Evolutionary conservation across 108 stramenopile species (phyloP), one percentile per base, ranked within the genome.

Genomic region (Schizochytrium sp.): DNA sequence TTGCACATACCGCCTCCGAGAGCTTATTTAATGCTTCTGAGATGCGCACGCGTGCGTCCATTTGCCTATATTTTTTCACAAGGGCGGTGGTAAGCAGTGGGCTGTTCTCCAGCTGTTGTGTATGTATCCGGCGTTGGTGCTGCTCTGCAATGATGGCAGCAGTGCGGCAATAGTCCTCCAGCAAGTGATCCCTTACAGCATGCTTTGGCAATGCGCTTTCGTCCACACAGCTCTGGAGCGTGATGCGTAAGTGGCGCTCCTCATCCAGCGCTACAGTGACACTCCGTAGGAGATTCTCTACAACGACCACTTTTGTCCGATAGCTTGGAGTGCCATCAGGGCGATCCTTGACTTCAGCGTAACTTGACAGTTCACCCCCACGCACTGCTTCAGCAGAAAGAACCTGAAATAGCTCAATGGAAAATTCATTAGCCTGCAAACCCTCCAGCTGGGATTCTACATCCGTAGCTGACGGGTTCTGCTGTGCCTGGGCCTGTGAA

Each of bases 391-490:
- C 76, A 47, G 55, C 76, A 17, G 76, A 83, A 38, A 83, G 53
- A 38, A 83, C 76, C 76, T 83, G 76, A 28, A 83, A 83, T 13
- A 83, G 28, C 53, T 83, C 76, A 53, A 83, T 55, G 76, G 50
- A 83, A 55, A 83, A 83, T 28, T 83, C 76, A 2, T 55, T 83
- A 0, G 47, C 53, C 55, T 83, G 76, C 45, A 83, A 53, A 10
- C 53, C 50, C 76, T 83, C 76, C n/a, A 83, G 53, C 3, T 55
- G 47, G 45, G 47, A n/a, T 10, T 55, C 53, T 13, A 83, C 76
- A 47, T 83, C n/a, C 19, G 19, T n/a, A 60, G 59, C 59, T 19
- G 17, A n/a, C 59, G 59, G 59, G 19, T n/a, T 60, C 19, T 60
- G 17, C 28, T 28, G 28, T 28, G 28, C 28, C 28, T 28, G 28